Percentiles rank a stretch among this genome's conserved stretches.
These are phyloP conservation scores for Halenospora varia DNA, from an alignment of 495 filamentous ascomycete genomes.

Conservation along the genomic window DNA sequence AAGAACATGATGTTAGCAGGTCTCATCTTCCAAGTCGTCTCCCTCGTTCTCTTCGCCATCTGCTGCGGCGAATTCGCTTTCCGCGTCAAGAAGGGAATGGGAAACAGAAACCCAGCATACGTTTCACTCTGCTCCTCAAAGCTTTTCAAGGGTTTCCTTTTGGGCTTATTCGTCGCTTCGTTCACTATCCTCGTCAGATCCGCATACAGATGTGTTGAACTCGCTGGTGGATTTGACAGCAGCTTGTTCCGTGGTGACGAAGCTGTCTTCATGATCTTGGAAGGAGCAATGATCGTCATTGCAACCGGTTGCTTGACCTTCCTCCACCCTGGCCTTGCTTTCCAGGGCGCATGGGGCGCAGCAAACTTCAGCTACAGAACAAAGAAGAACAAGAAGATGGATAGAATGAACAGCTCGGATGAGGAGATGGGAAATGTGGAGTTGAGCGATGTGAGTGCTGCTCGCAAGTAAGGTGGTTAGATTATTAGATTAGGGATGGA, in stretches of 20 bases:
- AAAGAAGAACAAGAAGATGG: neutral
- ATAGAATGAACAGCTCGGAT: neutral
- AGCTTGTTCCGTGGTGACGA: conserved; percentile 48
- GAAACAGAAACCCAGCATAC: conserved; percentile 25
- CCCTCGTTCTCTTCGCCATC: conserved; percentile 17
- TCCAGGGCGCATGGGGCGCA: conserved; percentile 25
- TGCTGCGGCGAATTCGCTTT: conserved; percentile 18
- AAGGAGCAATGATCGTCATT: conserved; percentile 64
- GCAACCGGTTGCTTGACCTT: conserved; percentile 43
- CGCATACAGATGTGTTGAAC: conserved; percentile 33
- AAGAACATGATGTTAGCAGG: conserved; percentile 27
- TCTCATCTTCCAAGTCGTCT: conserved; percentile 22
- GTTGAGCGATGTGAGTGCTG: neutral
- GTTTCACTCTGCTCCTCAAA: neutral
- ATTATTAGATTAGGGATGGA: too few species aligned
- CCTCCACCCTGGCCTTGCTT: conserved; percentile 55
- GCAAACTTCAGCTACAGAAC: conserved; percentile 17
- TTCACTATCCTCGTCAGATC: conserved; percentile 33
- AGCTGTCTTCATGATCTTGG: conserved; percentile 62
- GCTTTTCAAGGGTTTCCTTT: conserved; percentile 22
- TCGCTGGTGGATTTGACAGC: conserved; percentile 33
- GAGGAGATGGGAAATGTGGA: neutral
- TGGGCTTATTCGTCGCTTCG: conserved; percentile 18
- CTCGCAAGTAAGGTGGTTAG: neutral
- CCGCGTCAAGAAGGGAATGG: conserved; percentile 10